Evolutionary conservation across 1,284 basidiomycete genomes (phyloP).

Genomic region (Amylostereum chailletii): DNA sequence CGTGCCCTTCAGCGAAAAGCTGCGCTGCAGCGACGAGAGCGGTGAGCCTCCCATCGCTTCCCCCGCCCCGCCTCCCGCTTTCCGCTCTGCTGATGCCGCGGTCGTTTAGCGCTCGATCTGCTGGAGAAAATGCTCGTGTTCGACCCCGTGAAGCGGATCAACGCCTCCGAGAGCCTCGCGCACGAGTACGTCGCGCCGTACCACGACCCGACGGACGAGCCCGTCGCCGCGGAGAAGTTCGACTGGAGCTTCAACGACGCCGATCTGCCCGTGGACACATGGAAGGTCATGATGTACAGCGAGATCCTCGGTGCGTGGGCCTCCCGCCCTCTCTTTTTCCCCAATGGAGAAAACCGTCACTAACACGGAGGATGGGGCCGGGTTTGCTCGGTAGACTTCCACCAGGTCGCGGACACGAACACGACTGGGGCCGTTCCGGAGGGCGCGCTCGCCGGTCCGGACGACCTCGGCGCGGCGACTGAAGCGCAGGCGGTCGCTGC

Average conservation of each 20-base stretch:
- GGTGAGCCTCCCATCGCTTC: conserved; percentile 35
- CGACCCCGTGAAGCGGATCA: conserved; percentile 95
- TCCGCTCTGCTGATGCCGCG: conserved; percentile 5
- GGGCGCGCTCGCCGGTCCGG: conserved; percentile 59
- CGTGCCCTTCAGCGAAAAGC: conserved; percentile 91
- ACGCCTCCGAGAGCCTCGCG: conserved; percentile 82
- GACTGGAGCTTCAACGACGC: conserved; percentile 99
- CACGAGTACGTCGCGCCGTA: conserved; percentile 97
- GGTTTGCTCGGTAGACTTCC: conserved; percentile 51
- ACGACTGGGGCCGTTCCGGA: conserved; percentile 38
- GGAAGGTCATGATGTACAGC: conserved; percentile 99
- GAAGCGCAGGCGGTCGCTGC: no score
- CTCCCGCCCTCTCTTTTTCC: not conserved
- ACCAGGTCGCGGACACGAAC: conserved; percentile 55
- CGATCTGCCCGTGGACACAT: conserved; percentile 97
- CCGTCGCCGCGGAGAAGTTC: conserved; percentile 89
- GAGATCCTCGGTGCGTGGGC: conserved; percentile 77
- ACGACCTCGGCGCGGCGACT: conserved; percentile 20
- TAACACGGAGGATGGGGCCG: not conserved
- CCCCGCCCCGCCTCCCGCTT: not conserved
- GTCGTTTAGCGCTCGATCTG: conserved; percentile 74
- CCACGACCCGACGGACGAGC: conserved; percentile 98
- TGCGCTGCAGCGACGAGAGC: conserved; percentile 83
- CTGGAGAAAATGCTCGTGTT: conserved; percentile 99
- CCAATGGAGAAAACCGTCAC: not conserved